Evolutionary conservation across 495 filamentous ascomycete species (phyloP), one percentile per base, ranked within the genome.

Genomic region (Penicillium turbatum): DNA sequence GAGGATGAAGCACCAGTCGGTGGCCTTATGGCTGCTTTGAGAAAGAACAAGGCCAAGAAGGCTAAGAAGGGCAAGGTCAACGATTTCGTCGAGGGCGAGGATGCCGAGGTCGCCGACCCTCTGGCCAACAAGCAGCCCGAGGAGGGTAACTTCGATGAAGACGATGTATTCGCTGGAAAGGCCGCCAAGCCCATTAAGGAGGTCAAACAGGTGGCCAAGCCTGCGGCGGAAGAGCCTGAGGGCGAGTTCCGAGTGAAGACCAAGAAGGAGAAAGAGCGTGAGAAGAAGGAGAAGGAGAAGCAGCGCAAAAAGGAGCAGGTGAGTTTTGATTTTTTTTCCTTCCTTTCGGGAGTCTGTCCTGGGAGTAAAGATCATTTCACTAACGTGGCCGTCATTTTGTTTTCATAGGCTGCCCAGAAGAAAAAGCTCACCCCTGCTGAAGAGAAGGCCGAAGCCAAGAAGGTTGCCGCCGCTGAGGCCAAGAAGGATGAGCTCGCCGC

Each of bases 201-300:
- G 39, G 60, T 82, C 51, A 69, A 71, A 54, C 71, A 73, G 38
- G 60, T 60, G 31, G 60, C 59, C 34, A 54, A 76, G n/a, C 72
- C 79, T 19, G 68, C 67, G 17, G 72, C 72, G 21, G 78, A 71
- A 0, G 81, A 79, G 29, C 79, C 75, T 2, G 84, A 82, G 0
- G 73, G 65, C 12, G 88, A 77, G 29, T 86, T 86, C 47, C 80
- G 81, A 47, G 75, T 96, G 55, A 84, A 96, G 73, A 91, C 86
- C 12, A 97, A 97, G 81, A 96, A 96, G 71, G 88, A 92, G 64
- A 97, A 97, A 77, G 91, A 97, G 72, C 91, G 86, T 75, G 90
- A 92, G 71, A 93, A 88, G 75, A 92, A 88, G 69, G 92, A 95
- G 75, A 83, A 87, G 48, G 89, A 95, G 73, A 92, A 96, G 84